Evolutionary conservation across 495 filamentous ascomycete species (phyloP).

Genomic region (Penicillium crystallinum): DNA sequence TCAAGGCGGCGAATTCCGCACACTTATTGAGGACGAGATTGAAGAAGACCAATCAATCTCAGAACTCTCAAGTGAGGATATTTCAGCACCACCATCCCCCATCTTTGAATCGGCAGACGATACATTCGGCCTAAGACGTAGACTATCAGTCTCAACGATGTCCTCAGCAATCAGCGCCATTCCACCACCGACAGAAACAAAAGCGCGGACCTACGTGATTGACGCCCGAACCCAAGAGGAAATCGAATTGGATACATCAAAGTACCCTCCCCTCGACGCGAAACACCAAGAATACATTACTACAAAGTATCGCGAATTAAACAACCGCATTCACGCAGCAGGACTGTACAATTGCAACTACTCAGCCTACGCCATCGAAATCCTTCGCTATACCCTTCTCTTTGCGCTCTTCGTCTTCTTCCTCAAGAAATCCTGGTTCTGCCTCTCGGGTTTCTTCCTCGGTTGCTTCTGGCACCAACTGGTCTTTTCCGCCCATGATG

Average conservation of each 20-base stretch:
- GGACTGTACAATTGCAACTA: conserved; percentile 79
- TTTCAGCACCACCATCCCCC: conserved; percentile 11
- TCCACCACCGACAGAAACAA: neutral
- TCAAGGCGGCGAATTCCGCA: conserved; percentile 65
- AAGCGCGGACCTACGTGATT: conserved; percentile 33
- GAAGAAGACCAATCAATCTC: neutral
- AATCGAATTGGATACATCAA: conserved; percentile 61
- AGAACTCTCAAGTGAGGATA: conserved; percentile 8
- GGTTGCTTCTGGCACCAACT: conserved; percentile 86
- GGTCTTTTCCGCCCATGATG: conserved; percentile 84
- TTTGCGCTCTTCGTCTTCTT: conserved; percentile 52
- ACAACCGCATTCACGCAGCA: conserved; percentile 60
- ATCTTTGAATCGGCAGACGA: conserved; percentile 11
- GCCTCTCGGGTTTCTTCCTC: conserved; percentile 58
- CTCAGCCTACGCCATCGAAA: conserved; percentile 65
- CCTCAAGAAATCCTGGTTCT: conserved; percentile 9
- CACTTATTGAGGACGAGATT: neutral
- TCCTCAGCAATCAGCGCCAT: conserved; percentile 8
- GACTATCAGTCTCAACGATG: conserved; percentile 52
- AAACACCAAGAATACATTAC: conserved; percentile 65
- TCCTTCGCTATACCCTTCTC: conserved; percentile 58
- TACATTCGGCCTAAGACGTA: conserved; percentile 2
- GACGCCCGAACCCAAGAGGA: conserved; percentile 63
- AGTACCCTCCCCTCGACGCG: conserved; percentile 68
- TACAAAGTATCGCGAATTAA: conserved; percentile 64